Conservation (phyloP, 179 eudicot species). For the Amaranthus tricolor region DNA sequence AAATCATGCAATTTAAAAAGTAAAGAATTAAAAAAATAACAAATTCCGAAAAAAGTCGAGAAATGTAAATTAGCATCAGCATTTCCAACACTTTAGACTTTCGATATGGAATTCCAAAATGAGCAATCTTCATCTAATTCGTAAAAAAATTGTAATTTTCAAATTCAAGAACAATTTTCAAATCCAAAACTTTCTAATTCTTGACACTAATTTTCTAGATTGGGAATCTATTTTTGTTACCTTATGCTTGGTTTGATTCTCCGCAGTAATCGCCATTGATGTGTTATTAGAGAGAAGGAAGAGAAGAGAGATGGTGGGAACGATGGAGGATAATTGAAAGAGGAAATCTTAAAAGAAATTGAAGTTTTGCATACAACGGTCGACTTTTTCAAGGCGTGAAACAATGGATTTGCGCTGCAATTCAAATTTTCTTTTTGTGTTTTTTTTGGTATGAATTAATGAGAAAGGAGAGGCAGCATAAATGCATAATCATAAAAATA, state of each 20-base stretch:
- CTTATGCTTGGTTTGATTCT: slow-evolving; percentile 41
- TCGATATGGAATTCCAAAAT: not conserved
- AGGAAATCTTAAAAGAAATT: not conserved
- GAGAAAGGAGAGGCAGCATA: slow-evolving; percentile 3
- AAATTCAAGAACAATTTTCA: not conserved
- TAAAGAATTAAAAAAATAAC: not conserved
- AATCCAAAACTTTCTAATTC: not conserved
- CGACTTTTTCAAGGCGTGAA: slow-evolving; percentile 34
- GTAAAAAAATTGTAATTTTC: not conserved
- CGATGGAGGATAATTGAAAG: not conserved
- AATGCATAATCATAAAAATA: too few relatives aligned
- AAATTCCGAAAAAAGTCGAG: too few relatives aligned
- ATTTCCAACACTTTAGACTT: not conserved
- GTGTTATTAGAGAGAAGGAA: not conserved
- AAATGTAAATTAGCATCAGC: not conserved
- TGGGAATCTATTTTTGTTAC: slow-evolving; percentile 15
- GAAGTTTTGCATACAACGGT: slow-evolving; percentile 39
- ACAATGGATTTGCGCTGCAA: not conserved
- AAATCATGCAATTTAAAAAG: not conserved
- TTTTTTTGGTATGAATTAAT: not conserved
- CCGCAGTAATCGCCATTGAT: slow-evolving; percentile 51
- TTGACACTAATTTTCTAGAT: not conserved
- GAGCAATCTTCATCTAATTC: not conserved
- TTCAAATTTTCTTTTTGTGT: slow-evolving; percentile 3
- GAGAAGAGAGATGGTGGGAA: not conserved